Base-by-base conservation (phyloP, 2,329 filamentous ascomycete genomes). In the Lasiodiplodia gonubiensis region DNA sequence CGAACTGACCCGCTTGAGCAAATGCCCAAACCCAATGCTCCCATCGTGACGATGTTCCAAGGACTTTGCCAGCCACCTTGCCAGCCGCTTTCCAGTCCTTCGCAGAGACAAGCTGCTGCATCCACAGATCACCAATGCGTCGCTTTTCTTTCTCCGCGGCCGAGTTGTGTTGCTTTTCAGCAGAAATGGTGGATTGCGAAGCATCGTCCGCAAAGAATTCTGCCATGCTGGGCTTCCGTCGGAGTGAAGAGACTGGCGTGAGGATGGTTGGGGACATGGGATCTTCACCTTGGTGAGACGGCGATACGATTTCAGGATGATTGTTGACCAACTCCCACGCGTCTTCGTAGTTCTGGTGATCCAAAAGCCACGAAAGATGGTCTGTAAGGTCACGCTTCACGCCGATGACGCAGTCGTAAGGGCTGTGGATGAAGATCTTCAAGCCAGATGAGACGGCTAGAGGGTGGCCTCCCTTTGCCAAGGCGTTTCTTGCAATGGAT, bases 1-100 rank as follows among this genome's bases (percentile, higher is more conserved):
- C 92, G 72, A 97, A 93, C 74, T 89, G 93, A 70, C 92, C 87
- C 2, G 92, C 91, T 49, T 93, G 90, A 8, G 93, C 92, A 80
- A 99, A 99, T 0, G 88, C 90, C 88, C 92, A 96, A 5, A 96
- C 91, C 93, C 94, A 98, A 73, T 96, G 92, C 80, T 98, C 94
- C 95, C 95, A 99, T 72, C 90, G 85, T 57, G 90, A 85, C 0
- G 93, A 88, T 1, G 90, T 92, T 52, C 89, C 89, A 1, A 99
- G 83, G 0, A 97, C 94, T 74, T 90, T 93, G 16, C 90, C 92
- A 68, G 93, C 94, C 4, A 96, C 85, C 73, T 90, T 85, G 0
- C 93, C 94, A 6, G 95, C 95, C 67, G 86, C 83, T 10, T 77
- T 76, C 95, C 95, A 99, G 69, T 94, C 85, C 10, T 88, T 85